Base-by-base conservation (phyloP, 2,329 filamentous ascomycete genomes). In the Eurotiales sp. region DNA sequence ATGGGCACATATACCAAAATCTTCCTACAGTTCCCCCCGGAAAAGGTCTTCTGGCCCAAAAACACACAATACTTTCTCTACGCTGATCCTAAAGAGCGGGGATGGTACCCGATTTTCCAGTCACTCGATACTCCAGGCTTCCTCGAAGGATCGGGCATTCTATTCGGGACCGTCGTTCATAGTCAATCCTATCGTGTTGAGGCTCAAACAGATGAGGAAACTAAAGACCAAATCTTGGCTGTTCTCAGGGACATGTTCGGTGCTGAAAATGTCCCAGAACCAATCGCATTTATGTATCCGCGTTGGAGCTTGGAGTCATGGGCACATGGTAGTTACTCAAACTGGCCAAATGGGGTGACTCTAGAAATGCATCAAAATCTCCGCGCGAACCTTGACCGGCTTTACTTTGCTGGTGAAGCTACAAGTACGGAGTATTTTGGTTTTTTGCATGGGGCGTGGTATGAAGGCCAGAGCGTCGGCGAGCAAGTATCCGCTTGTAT, bases 1-100 rank as follows among this genome's bases (percentile, higher is more conserved):
- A 87, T 88, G 80, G 85, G 81, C 6, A 87, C 83, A 0, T 88
- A 87, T 67, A 88, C 84, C 46, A 88, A 88, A 63, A 80, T 88
- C 55, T 88, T 88, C 67, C 70, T 85, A 54, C 84, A 87, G 55
- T 88, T 87, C 66, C 29, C 47, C 11, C 11, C 47, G 8, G 71
- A 83, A 54, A 72, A 83, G 50, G 79, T 81, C 0, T 88, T 88
- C 66, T 88, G 85, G 85, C 76, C 77, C 58, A 61, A 67, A 0
- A 68, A 76, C 36, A 78, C 74, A 1, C 76, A 82, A 50, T 82
- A 74, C 58, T 73, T 77, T 56, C 69, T 81, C n/a, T 81, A 80
- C 55, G 77, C 78, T 0, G 69, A 73, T 34, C 75, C 76, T 0
- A 63, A 64, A 3, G 66, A 62, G 3, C 72, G 78, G 8, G 78